Evolutionary conservation across 148 eudicot genomes (phyloP).

Genomic region (Fagopyrum homotropicum): DNA sequence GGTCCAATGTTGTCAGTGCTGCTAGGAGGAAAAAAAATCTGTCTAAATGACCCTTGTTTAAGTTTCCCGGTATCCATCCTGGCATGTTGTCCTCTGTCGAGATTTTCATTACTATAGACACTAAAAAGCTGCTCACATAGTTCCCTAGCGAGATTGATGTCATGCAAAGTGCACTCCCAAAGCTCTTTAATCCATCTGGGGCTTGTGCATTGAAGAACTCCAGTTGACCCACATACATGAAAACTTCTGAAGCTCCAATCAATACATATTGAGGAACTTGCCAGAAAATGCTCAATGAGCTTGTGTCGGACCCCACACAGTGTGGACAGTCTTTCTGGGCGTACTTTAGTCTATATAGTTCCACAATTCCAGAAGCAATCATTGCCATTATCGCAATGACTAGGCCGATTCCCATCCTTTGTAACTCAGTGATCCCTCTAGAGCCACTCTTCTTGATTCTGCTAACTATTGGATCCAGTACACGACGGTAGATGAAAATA

Average conservation of each 20-base stretch:
- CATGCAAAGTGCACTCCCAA: conserved; percentile 72
- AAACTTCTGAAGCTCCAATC: conserved; percentile 68
- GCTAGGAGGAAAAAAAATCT: conserved; percentile 55
- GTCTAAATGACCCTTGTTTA: conserved; percentile 58
- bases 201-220: conserved; percentile 66
- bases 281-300: conserved; percentile 57
- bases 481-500: conserved; percentile 49
- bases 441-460: conserved; percentile 21
- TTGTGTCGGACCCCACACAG: conserved; percentile 27
- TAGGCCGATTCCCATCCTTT: conserved; percentile 65
- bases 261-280: conserved; percentile 65
- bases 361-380: conserved; percentile 52
- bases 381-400: conserved; percentile 49
- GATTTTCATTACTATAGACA: conserved; percentile 48
- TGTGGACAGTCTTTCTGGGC: conserved; percentile 19
- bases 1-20: conserved; percentile 36
- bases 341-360: conserved; percentile 37
- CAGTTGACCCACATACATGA: conserved; percentile 71
- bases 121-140: conserved; percentile 54
- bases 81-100: conserved; percentile 33
- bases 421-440: conserved; percentile 51
- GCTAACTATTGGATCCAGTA: conserved; percentile 37
- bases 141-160: conserved; percentile 64
- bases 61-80: conserved; percentile 69
- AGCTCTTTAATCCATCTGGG: conserved; percentile 65